phyloP scores from a whole-genome alignment of 305 asterid species.

The Fraxinus nigra region DNA sequence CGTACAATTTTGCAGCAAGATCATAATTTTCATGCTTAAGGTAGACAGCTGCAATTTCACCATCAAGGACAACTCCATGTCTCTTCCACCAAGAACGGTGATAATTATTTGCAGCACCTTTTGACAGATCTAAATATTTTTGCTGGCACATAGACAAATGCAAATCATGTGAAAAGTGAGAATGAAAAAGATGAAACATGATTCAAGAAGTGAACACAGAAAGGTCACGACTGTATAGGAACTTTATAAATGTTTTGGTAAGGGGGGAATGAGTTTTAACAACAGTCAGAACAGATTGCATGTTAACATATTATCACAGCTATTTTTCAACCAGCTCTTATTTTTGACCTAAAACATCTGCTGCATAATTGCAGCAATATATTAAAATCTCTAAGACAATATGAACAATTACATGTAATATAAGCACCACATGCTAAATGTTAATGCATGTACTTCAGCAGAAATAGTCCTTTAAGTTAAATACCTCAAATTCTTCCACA shows the following conservation, averaged over 20 bases:
- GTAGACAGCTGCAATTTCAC: slow-evolving; percentile 93
- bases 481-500: slow-evolving; percentile 84
- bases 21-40: slow-evolving; percentile 80
- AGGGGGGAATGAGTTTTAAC: slow-evolving; percentile 15
- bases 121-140: slow-evolving; percentile 84
- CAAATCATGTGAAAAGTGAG: slow-evolving; percentile 22
- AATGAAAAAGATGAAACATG: slow-evolving; percentile 13
- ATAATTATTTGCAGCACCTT: slow-evolving; percentile 96
- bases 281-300: not conserved
- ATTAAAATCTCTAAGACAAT: slow-evolving; percentile 7
- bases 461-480: slow-evolving; percentile 21
- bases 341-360: slow-evolving; percentile 8
- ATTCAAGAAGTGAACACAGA: slow-evolving; percentile 13
- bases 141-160: slow-evolving; percentile 44
- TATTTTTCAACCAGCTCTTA: slow-evolving; percentile 11
- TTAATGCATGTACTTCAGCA: not conserved
- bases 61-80: slow-evolving; percentile 99
- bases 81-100: slow-evolving; percentile 99
- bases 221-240: slow-evolving; percentile 5
- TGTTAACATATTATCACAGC: not conserved
- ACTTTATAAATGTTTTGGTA: slow-evolving; percentile 4
- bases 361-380: slow-evolving; percentile 5
- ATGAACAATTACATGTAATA: not conserved
- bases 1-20: slow-evolving; percentile 87
- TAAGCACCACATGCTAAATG: slow-evolving; percentile 8